Evolutionary conservation across 2,329 filamentous ascomycete genomes (phyloP).

Genomic region (Hirsutella rhossiliensis): DNA sequence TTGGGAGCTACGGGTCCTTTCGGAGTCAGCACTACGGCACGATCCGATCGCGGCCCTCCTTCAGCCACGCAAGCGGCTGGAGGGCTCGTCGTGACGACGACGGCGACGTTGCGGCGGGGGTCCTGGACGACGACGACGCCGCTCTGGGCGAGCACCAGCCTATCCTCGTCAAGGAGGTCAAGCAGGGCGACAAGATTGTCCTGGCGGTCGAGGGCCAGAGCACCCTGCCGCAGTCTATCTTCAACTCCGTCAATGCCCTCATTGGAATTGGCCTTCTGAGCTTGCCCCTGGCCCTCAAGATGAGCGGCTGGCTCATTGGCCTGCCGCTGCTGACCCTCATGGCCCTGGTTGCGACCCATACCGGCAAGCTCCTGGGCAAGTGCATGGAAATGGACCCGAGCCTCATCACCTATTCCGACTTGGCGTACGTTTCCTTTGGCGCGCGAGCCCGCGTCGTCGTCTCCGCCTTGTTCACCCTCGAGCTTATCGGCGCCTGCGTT

Average conservation of each 20-base stretch:
- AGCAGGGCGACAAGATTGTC: conserved; percentile 77
- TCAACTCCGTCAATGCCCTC: conserved; percentile 90
- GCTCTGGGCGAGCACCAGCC: conserved; percentile 54
- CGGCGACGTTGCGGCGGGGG: conserved; percentile 5
- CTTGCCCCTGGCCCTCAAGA: conserved; percentile 75
- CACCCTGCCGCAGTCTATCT: conserved; percentile 89
- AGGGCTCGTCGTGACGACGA: conserved; percentile 8
- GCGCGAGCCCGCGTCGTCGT: conserved; percentile 68
- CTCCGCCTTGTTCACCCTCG: conserved; percentile 76
- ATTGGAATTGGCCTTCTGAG: conserved; percentile 85
- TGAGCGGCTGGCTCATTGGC: conserved; percentile 81
- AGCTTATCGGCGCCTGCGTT: conserved; percentile 79
- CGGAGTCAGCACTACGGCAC: conserved; percentile 41
- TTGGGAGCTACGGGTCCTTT: conserved; percentile 56
- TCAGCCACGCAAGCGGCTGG: conserved; percentile 24
- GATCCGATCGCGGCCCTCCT: conserved; percentile 31
- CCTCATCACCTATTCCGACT: conserved; percentile 86
- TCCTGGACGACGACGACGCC: conserved; percentile 13
- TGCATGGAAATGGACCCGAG: conserved; percentile 79
- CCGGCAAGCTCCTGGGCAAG: conserved; percentile 71
- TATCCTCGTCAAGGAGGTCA: conserved; percentile 77
- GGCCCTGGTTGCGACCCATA: conserved; percentile 71
- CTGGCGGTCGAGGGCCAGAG: conserved; percentile 82
- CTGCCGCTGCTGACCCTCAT: conserved; percentile 62
- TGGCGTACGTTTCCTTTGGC: conserved; percentile 86